Conservation (phyloP, 2,329 filamentous ascomycete species). For the Simplicillium sp. region DNA sequence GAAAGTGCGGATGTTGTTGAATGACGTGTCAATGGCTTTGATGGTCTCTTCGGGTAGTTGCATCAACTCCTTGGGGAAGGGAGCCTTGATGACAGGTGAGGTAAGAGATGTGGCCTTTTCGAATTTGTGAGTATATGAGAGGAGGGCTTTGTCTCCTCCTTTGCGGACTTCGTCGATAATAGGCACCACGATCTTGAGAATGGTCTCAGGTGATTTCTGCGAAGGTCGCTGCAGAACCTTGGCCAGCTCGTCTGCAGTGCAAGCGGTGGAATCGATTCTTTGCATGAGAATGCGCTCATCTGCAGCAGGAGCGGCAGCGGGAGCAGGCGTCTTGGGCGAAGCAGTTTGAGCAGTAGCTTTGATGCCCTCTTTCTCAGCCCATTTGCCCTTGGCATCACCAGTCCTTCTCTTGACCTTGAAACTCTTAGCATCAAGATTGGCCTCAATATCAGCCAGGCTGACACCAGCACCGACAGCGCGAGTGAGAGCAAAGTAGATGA, state of each 20-base stretch:
- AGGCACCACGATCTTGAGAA: slow-evolving; percentile 81
- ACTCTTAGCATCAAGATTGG: slow-evolving; percentile 87
- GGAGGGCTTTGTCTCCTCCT: slow-evolving; percentile 76
- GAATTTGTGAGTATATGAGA: slow-evolving; percentile 95
- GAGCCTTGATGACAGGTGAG: slow-evolving; percentile 80
- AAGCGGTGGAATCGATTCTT: slow-evolving; percentile 60
- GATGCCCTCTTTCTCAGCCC: slow-evolving; percentile 75
- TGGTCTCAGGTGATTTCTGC: slow-evolving; percentile 88
- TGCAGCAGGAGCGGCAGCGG: slow-evolving; percentile 21
- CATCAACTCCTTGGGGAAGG: slow-evolving; percentile 82
- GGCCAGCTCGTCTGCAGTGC: slow-evolving; percentile 54
- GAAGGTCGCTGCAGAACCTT: slow-evolving; percentile 79
- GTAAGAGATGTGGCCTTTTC: slow-evolving; percentile 89
- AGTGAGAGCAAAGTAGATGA: slow-evolving; percentile 92
- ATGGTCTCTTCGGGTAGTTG: slow-evolving; percentile 73
- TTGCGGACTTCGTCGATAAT: slow-evolving; percentile 83
- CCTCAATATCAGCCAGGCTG: slow-evolving; percentile 79
- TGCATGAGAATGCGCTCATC: slow-evolving; percentile 68
- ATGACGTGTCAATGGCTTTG: slow-evolving; percentile 86
- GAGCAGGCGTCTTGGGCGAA: slow-evolving; percentile 22
- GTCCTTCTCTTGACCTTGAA: slow-evolving; percentile 89
- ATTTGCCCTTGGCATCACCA: slow-evolving; percentile 90
- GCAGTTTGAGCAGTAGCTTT: slow-evolving; percentile 24
- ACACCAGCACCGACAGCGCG: slow-evolving; percentile 83
- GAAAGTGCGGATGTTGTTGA: slow-evolving; percentile 90